Conservation (phyloP, 208 protist genomes). For the Crithidia brevicula region DNA sequence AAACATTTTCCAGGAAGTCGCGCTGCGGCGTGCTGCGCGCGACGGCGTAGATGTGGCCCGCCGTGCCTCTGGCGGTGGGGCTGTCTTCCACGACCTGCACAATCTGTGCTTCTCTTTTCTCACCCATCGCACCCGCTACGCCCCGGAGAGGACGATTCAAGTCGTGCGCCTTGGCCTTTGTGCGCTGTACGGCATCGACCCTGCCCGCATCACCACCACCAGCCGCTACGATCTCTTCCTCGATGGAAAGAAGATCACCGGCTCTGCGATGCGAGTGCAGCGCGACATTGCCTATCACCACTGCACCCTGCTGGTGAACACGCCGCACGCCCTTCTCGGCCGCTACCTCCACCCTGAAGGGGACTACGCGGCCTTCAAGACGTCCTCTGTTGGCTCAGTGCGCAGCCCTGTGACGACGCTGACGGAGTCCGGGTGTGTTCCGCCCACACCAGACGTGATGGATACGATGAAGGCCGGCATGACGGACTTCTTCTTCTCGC, state of each 20-base stretch:
- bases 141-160: constrained; percentile 75
- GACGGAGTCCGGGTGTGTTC: constrained; percentile 13
- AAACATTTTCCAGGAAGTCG: constrained; percentile 73
- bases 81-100: constrained; percentile 84
- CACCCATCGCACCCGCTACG: constrained; percentile 69
- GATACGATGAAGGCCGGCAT: constrained; percentile 22
- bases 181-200: constrained; percentile 39
- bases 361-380: constrained; percentile 53
- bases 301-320: constrained; percentile 83
- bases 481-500: constrained; percentile 48
- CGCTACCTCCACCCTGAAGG: constrained; percentile 64
- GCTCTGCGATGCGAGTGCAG: constrained; percentile 90
- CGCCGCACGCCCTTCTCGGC: constrained; percentile 36
- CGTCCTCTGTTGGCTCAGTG: constrained; percentile 61
- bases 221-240: constrained; percentile 83
- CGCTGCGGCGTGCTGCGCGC: constrained; percentile 36
- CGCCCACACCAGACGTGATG: constrained; percentile 15
- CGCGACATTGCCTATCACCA: constrained; percentile 84
- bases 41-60: constrained; percentile 73
- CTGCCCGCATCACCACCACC: constrained; percentile 62
- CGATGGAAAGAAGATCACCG: constrained; percentile 84
- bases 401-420: constrained; percentile 81
- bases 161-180: constrained; percentile 63
- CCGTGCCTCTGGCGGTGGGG: constrained; percentile 79
- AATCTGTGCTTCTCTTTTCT: constrained; percentile 89